Evolutionary conservation across 768 basidiomycete species (phyloP).

Genomic region (Lentinus tigrinus): DNA sequence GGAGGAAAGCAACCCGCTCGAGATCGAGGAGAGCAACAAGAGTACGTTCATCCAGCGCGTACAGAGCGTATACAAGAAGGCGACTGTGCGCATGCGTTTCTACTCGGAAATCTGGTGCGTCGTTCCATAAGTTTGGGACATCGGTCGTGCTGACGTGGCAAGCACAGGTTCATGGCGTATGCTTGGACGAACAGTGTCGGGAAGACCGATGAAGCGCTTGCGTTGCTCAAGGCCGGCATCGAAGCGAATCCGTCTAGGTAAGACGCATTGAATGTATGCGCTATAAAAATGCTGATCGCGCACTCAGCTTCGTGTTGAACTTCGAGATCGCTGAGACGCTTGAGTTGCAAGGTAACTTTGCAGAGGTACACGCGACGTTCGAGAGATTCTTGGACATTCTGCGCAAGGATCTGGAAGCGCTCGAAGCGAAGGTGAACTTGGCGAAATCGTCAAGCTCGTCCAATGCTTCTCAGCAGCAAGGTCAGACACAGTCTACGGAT

Average conservation of each 20-base stretch:
- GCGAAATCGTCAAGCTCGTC: constrained; percentile 37
- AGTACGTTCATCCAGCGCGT: constrained; percentile 65
- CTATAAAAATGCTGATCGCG: not conserved
- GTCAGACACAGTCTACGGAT: constrained; percentile 9
- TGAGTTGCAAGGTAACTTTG: constrained; percentile 60
- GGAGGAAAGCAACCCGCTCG: constrained; percentile 93
- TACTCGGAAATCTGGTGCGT: constrained; percentile 91
- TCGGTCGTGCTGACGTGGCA: not conserved
- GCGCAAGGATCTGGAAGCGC: constrained; percentile 57
- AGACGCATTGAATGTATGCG: constrained; percentile 1
- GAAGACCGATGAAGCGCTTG: constrained; percentile 74
- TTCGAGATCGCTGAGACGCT: constrained; percentile 82
- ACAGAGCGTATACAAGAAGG: constrained; percentile 83
- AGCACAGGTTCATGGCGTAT: constrained; percentile 84
- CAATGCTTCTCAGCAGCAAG: not conserved
- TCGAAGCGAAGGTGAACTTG: constrained; percentile 47
- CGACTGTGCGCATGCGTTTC: constrained; percentile 88
- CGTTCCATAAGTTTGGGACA: not conserved
- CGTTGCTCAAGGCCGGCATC: constrained; percentile 80
- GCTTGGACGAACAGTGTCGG: constrained; percentile 75
- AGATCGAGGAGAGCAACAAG: constrained; percentile 84
- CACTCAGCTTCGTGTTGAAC: constrained; percentile 76
- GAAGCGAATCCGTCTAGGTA: constrained; percentile 86
- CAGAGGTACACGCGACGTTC: constrained; percentile 70
- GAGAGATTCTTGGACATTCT: constrained; percentile 71